Evolutionary conservation across 2,329 filamentous ascomycete species (phyloP).

Genomic region (Arthroderma sp.): DNA sequence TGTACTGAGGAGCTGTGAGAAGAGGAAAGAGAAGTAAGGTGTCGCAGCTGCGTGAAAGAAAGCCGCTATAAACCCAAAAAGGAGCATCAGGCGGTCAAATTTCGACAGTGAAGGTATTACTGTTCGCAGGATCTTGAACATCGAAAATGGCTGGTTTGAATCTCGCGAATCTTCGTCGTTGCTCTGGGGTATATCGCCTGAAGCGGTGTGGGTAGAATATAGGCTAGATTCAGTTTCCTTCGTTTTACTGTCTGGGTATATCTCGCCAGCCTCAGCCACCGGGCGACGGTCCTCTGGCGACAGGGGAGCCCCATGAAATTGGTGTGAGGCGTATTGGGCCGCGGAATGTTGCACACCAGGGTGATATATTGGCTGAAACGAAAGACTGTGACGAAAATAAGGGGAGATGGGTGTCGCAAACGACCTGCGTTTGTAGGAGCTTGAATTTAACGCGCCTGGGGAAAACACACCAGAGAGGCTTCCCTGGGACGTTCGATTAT

Average conservation of each 20-base stretch:
- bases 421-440: not conserved
- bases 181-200: not conserved
- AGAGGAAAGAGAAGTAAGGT: constrained; percentile 62
- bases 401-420: constrained; percentile 1
- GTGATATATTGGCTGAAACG: not conserved
- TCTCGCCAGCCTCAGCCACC: not conserved
- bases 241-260: not conserved
- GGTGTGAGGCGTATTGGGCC: too few relatives aligned
- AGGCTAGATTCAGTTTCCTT: not conserved
- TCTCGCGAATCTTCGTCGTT: not conserved
- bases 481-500: too few relatives aligned
- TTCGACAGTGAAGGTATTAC: constrained; percentile 53
- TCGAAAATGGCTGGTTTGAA: constrained; percentile 10
- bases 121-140: constrained; percentile 50
- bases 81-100: constrained; percentile 40
- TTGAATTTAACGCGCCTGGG: too few relatives aligned
- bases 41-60: constrained; percentile 53
- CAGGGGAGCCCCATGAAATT: too few relatives aligned
- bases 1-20: constrained; percentile 57
- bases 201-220: not conserved
- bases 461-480: too few relatives aligned
- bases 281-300: not conserved
- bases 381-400: not conserved
- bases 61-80: constrained; percentile 49
- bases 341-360: not conserved